Conservation (phyloP, 139 green algal species). For the Closterium sp. region DNA sequence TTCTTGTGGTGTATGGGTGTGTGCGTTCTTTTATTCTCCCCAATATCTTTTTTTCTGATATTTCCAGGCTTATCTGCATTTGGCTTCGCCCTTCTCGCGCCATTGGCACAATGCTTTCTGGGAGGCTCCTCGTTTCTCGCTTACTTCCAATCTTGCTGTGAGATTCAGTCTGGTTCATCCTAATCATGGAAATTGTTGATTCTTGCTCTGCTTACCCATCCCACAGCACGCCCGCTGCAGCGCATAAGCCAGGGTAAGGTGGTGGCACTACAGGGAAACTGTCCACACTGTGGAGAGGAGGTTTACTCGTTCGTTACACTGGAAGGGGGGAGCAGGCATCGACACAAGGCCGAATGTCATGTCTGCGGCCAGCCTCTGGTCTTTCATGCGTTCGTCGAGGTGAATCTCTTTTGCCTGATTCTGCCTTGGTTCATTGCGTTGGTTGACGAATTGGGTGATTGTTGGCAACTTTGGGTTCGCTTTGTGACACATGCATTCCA, state of each 20-base stretch:
- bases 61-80: too few species aligned
- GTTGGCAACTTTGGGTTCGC: background rate
- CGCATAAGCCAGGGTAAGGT: background rate
- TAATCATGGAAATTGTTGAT: background rate
- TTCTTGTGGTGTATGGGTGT: too few species aligned
- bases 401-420: background rate
- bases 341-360: background rate
- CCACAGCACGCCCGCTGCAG: conserved; percentile 1
- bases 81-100: too few species aligned
- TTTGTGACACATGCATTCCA: background rate
- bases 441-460: background rate
- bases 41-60: too few species aligned
- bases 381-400: background rate
- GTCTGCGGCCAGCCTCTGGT: background rate
- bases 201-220: background rate
- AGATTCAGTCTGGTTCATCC: background rate
- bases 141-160: background rate
- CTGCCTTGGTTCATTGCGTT: background rate
- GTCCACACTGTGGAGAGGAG: conserved; percentile 13
- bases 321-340: background rate
- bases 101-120: too few species aligned
- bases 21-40: too few species aligned
- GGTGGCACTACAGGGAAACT: conserved; percentile 8
- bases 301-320: background rate
- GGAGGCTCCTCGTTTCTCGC: background rate